Conservation (phyloP, 176 grass and related monocot genomes). For the Metroxylon sagu region DNA sequence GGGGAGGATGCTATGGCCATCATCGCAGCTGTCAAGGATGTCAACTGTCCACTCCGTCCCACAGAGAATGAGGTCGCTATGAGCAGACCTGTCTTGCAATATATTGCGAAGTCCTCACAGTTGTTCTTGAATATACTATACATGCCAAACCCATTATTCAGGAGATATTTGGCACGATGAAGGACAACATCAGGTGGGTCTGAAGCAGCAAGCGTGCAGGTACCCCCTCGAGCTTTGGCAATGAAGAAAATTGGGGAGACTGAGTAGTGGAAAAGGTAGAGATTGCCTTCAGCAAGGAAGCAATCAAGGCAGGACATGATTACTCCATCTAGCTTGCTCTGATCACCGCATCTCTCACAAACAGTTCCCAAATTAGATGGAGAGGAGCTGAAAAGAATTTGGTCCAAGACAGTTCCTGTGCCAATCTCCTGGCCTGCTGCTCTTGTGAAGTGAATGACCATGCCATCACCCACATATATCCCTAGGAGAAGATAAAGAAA, state of each 20-base stretch:
- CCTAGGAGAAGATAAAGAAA: constrained; percentile 22
- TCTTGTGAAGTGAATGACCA: constrained; percentile 80
- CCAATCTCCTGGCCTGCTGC: constrained; percentile 69
- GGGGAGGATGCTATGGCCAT: constrained; percentile 43
- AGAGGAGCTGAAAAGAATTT: constrained; percentile 44
- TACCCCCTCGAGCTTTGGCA: constrained; percentile 75
- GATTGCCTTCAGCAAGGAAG: constrained; percentile 57
- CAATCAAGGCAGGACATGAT: constrained; percentile 72
- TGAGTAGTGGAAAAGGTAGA: constrained; percentile 62
- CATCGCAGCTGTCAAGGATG: constrained; percentile 45
- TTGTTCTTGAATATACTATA: constrained; percentile 87
- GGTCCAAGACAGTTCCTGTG: constrained; percentile 57
- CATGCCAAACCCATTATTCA: constrained; percentile 50
- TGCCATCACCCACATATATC: constrained; percentile 57
- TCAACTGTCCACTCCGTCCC: constrained; percentile 71
- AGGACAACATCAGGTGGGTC: constrained; percentile 34
- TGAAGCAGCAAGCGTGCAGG: constrained; percentile 62
- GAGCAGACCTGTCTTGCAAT: constrained; percentile 80
- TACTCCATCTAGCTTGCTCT: constrained; percentile 32
- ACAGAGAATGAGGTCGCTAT: constrained; percentile 56
- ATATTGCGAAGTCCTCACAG: constrained; percentile 88
- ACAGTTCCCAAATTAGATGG: constrained; percentile 1
- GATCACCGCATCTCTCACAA: constrained; percentile 39
- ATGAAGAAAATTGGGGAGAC: constrained; percentile 65
- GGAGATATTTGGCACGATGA: constrained; percentile 50